Evolutionary conservation across 2,329 filamentous ascomycete species (phyloP).

Genomic region (Alternaria burnsii): DNA sequence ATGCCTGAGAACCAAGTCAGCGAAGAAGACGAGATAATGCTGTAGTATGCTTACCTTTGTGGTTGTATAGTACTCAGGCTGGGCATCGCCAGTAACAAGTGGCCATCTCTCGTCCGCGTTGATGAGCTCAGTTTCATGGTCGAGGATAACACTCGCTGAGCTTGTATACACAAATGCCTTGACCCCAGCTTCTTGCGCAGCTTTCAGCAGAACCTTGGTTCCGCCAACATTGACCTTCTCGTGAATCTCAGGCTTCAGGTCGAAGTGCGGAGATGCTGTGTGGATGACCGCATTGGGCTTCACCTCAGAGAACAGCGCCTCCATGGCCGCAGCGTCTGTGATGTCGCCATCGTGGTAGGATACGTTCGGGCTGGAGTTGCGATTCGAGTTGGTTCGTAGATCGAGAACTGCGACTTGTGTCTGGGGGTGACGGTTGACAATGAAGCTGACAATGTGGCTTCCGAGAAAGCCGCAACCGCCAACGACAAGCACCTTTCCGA

Average conservation of each 20-base stretch:
- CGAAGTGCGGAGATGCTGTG: constrained; percentile 58
- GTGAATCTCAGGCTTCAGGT: constrained; percentile 52
- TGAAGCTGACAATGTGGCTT: constrained; percentile 59
- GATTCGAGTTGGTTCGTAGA: constrained; percentile 54
- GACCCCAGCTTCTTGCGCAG: constrained; percentile 58
- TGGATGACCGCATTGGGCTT: constrained; percentile 60
- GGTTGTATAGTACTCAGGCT: constrained; percentile 61
- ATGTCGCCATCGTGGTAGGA: constrained; percentile 62
- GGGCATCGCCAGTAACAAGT: constrained; percentile 54
- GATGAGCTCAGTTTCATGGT: constrained; percentile 55
- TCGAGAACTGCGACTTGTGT: constrained; percentile 59
- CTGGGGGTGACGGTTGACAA: constrained; percentile 52
- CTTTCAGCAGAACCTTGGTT: constrained; percentile 59
- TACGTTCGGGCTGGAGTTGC: constrained; percentile 52
- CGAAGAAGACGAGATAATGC: background rate
- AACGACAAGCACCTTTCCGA: constrained; percentile 59
- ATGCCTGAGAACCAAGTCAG: constrained; percentile 43
- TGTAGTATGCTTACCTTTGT: constrained; percentile 53
- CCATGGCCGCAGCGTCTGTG: constrained; percentile 55
- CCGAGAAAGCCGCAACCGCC: constrained; percentile 63
- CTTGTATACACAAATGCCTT: constrained; percentile 64
- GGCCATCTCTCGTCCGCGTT: constrained; percentile 61
- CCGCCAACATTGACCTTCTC: constrained; percentile 62
- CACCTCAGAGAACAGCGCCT: constrained; percentile 53
- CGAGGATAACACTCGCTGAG: constrained; percentile 60